These are phyloP conservation scores for Pachysolen tannophilus DNA, from an alignment of 805 yeast species.

Conservation along the genomic window DNA sequence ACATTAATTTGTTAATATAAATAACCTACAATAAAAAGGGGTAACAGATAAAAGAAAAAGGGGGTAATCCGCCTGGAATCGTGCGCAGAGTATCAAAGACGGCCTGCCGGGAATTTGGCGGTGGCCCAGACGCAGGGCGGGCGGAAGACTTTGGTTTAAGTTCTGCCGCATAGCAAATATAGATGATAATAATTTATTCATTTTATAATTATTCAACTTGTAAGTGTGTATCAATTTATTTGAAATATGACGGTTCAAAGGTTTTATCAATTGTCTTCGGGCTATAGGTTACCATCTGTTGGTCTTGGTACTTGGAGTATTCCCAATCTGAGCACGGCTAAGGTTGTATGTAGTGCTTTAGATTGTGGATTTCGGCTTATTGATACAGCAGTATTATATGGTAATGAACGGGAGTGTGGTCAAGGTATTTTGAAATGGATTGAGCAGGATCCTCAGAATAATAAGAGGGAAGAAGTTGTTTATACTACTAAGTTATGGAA, in stretches of 20 bases:
- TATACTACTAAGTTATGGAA: slow-evolving; percentile 76
- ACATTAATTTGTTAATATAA: too few species aligned
- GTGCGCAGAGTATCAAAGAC: too few species aligned
- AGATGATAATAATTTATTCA: not conserved
- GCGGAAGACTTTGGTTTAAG: too few species aligned
- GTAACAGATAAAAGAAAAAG: too few species aligned
- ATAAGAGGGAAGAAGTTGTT: slow-evolving; percentile 42
- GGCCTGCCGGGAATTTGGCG: too few species aligned
- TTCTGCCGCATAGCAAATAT: too few species aligned
- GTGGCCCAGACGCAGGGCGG: too few species aligned
- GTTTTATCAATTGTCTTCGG: slow-evolving; percentile 41
- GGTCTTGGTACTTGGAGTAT: slow-evolving; percentile 45
- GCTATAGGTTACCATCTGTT: slow-evolving; percentile 38
- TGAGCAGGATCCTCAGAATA: slow-evolving; percentile 23
- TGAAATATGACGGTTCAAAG: slow-evolving; percentile 4
- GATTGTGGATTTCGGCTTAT: slow-evolving; percentile 36
- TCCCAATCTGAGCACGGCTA: slow-evolving; percentile 23
- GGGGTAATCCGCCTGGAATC: too few species aligned
- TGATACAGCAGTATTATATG: slow-evolving; percentile 41
- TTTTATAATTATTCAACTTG: not conserved
- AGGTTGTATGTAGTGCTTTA: slow-evolving; percentile 34
- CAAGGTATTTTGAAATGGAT: slow-evolving; percentile 36
- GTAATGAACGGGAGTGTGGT: slow-evolving; percentile 41
- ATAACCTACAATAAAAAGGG: too few species aligned
- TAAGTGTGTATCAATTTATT: too few species aligned